Evolutionary conservation across 78 protist species (phyloP).

Genomic region (Abeoforma whisleri): DNA sequence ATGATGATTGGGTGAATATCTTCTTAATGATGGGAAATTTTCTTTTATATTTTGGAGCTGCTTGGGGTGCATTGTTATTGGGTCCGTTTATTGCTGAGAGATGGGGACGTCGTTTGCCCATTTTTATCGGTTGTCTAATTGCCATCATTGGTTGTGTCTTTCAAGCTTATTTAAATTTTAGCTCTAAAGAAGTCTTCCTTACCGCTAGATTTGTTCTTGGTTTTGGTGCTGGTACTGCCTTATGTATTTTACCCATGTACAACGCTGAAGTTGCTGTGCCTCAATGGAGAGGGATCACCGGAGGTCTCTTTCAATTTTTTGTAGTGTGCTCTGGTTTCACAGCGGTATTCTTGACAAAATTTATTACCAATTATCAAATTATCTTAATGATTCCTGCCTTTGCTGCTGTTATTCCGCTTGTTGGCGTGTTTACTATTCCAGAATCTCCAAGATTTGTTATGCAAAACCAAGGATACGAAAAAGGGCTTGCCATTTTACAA

Average conservation of each 20-base stretch:
- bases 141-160: background rate
- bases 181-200: background rate
- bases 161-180: background rate
- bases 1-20: background rate
- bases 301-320: slow-evolving; percentile 1
- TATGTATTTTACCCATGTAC: slow-evolving; percentile 11
- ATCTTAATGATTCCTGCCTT: slow-evolving; percentile 15
- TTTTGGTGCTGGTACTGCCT: slow-evolving; percentile 19
- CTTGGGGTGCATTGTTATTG: slow-evolving; percentile 1
- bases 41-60: background rate
- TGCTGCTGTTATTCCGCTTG: background rate
- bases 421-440: background rate
- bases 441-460: slow-evolving; percentile 17
- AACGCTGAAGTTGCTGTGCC: slow-evolving; percentile 10
- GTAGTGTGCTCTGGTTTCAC: background rate
- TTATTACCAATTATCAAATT: slow-evolving; percentile 3
- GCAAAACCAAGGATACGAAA: background rate
- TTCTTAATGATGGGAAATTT: slow-evolving; percentile 2
- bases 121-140: background rate
- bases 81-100: slow-evolving; percentile 10
- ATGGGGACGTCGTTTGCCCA: background rate
- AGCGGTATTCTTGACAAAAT: background rate
- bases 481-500: background rate
- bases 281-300: slow-evolving; percentile 2
- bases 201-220: background rate